Evolutionary conservation across 352 stramenopile genomes (phyloP).

Genomic region (Pythium apleroticum): DNA sequence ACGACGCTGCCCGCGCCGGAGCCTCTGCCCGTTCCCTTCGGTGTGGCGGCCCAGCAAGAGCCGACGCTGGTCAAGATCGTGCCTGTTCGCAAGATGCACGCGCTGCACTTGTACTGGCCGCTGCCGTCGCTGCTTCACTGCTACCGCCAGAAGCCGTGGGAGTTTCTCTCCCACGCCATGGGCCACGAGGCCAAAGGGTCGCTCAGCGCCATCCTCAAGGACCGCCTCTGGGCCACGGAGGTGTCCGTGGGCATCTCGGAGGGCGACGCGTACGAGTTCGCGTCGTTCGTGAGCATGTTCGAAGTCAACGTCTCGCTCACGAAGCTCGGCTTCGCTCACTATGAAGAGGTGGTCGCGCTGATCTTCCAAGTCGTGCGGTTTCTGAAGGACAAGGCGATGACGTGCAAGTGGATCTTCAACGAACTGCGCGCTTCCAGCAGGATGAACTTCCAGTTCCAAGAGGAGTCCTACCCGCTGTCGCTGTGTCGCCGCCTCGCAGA

Average conservation of each 20-base stretch:
- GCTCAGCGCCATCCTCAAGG: slow-evolving; percentile 30
- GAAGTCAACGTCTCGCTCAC: slow-evolving; percentile 43
- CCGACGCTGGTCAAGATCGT: slow-evolving; percentile 38
- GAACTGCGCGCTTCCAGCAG: slow-evolving; percentile 33
- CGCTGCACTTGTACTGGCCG: slow-evolving; percentile 41
- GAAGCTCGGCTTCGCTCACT: slow-evolving; percentile 29
- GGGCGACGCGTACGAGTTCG: slow-evolving; percentile 43
- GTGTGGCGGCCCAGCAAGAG: slow-evolving; percentile 23
- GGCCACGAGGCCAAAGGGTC: slow-evolving; percentile 40
- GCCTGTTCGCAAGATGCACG: slow-evolving; percentile 36
- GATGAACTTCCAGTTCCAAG: slow-evolving; percentile 39
- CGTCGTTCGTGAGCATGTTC: slow-evolving; percentile 40
- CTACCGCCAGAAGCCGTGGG: slow-evolving; percentile 38
- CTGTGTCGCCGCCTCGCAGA: slow-evolving; percentile 53
- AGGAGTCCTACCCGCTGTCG: slow-evolving; percentile 28
- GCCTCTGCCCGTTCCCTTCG: slow-evolving; percentile 22
- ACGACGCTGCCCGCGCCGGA: neutral
- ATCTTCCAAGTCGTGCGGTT: slow-evolving; percentile 33
- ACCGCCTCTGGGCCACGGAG: slow-evolving; percentile 34
- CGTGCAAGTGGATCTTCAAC: slow-evolving; percentile 36
- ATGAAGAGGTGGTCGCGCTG: slow-evolving; percentile 31
- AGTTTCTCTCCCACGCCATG: slow-evolving; percentile 43
- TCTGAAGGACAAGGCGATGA: neutral
- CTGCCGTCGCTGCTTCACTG: slow-evolving; percentile 29
- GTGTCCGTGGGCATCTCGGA: slow-evolving; percentile 40